A percentile compares a stretch with the other conserved stretches of the same genome.
These are phyloP conservation scores for Musa troglodytarum DNA, from an alignment of 176 grass and related monocot genomes.

Conservation along the genomic window DNA sequence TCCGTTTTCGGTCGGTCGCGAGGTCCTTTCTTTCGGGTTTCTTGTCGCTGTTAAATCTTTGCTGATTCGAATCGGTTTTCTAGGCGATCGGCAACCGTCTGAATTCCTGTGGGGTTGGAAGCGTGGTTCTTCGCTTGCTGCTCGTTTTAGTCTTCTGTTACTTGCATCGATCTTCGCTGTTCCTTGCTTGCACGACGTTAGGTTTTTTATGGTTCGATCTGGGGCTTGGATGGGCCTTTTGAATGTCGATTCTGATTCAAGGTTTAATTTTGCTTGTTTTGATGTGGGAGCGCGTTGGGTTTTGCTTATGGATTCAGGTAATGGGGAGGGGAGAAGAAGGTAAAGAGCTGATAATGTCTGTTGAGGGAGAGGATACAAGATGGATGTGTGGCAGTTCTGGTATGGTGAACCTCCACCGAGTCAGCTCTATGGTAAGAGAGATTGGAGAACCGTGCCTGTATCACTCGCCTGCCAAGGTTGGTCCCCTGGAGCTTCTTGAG, in stretches of 20 bases:
- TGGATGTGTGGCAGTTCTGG: constrained; percentile 80
- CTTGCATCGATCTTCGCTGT: not conserved
- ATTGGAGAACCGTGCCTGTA: constrained; percentile 77
- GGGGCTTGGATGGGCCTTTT: not conserved
- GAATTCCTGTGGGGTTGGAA: not conserved
- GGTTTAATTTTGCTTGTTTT: not conserved
- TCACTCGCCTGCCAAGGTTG: constrained; percentile 64
- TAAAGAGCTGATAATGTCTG: constrained; percentile 19
- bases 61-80: not conserved
- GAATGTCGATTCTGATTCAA: too few relatives aligned
- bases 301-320: constrained; percentile 4
- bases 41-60: not conserved
- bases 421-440: constrained; percentile 70
- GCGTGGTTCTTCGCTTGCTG: not conserved
- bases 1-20: not conserved
- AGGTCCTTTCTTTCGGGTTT: not conserved
- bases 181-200: not conserved
- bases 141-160: not conserved
- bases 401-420: constrained; percentile 67
- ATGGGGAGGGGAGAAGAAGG: constrained; percentile 6
- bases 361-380: constrained; percentile 51
- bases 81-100: not conserved
- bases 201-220: not conserved
- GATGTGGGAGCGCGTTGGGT: not conserved
- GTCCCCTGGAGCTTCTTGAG: constrained; percentile 1